These are phyloP conservation scores for Peronospora farinosa DNA, from an alignment of 352 stramenopile genomes.

Conservation along the genomic window DNA sequence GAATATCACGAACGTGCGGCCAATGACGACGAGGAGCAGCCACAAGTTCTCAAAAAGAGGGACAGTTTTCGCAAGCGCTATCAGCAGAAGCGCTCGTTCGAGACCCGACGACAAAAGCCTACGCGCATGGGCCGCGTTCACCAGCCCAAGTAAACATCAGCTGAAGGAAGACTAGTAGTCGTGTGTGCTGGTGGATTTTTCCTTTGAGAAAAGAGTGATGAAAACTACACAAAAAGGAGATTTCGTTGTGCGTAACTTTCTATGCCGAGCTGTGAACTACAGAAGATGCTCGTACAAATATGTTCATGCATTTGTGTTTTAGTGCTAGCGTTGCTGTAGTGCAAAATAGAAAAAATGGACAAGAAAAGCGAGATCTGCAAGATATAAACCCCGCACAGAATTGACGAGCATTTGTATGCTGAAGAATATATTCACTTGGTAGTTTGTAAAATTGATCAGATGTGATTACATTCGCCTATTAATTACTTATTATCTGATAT, in stretches of 20 bases:
- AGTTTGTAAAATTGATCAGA: no score
- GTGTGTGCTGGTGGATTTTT: neutral
- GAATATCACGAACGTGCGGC: constrained; percentile 53
- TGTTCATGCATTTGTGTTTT: neutral
- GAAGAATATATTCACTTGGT: no score
- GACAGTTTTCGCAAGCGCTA: constrained; percentile 36
- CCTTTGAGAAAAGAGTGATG: neutral
- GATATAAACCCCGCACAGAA: no score
- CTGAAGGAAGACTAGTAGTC: neutral
- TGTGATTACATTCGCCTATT: no score
- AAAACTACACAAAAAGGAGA: neutral
- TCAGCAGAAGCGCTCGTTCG: constrained; percentile 35
- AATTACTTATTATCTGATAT: no score
- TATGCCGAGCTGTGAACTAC: neutral
- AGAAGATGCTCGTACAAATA: neutral
- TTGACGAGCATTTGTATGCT: no score
- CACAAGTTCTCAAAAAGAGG: constrained; percentile 42
- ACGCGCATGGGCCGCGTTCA: constrained; percentile 57
- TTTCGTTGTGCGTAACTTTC: no score
- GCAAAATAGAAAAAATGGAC: no score
- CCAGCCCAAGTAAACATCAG: constrained; percentile 48
- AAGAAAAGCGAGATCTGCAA: no score
- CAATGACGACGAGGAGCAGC: constrained; percentile 50
- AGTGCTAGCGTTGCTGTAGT: neutral
- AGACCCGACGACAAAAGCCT: constrained; percentile 44